Conservation (phyloP, 306 rosid species). For the Notholithocarpus densiflorus region DNA sequence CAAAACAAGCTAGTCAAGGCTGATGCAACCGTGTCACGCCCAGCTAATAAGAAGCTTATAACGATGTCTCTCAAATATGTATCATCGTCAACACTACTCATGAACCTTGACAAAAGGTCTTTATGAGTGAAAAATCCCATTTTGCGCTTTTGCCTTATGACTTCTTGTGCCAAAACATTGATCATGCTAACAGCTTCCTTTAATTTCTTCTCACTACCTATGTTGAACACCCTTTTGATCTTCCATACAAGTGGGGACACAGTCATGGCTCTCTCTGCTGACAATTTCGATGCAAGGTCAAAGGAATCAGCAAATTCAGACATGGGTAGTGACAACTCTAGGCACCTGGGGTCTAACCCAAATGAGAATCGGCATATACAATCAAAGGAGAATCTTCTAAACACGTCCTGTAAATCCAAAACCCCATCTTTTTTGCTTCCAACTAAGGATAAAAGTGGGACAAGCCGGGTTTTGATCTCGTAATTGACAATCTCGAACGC, state of each 20-base stretch:
- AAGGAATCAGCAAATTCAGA: conserved; percentile 64
- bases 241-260: conserved; percentile 70
- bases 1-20: conserved; percentile 80
- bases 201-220: conserved; percentile 60
- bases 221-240: conserved; percentile 51
- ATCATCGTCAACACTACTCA: conserved; percentile 58
- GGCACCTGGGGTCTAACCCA: conserved; percentile 70
- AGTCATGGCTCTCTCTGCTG: conserved; percentile 79
- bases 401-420: conserved; percentile 73
- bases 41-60: conserved; percentile 74
- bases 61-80: conserved; percentile 62
- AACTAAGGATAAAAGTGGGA: conserved; percentile 44
- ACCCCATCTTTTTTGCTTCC: conserved; percentile 14
- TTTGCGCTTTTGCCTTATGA: conserved; percentile 49
- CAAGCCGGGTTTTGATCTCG: conserved; percentile 53
- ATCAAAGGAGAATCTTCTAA: conserved; percentile 65
- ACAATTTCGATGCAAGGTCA: conserved; percentile 64
- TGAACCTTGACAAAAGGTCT: conserved; percentile 74
- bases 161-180: conserved; percentile 56
- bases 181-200: conserved; percentile 39
- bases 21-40: conserved; percentile 81
- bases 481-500: conserved; percentile 57
- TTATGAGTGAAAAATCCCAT: conserved; percentile 35
- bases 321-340: conserved; percentile 54
- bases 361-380: conserved; percentile 66